These are phyloP conservation scores for Scedosporium aurantiacum DNA, from an alignment of 2,329 filamentous ascomycete species.

Conservation along the genomic window DNA sequence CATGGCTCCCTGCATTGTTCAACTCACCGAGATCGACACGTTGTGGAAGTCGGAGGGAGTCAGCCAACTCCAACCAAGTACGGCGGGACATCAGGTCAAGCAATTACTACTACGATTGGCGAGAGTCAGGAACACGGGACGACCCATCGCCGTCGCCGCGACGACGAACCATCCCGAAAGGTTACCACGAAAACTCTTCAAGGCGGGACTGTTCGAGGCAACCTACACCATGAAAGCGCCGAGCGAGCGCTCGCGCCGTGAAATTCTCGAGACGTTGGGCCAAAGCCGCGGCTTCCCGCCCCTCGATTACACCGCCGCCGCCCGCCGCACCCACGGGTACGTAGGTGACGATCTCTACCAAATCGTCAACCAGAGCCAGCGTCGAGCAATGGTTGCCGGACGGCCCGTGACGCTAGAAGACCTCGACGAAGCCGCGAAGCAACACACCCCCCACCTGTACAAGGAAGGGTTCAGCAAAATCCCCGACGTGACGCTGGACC, in stretches of 20 bases:
- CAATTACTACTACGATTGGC: constrained; percentile 5
- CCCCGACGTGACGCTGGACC: constrained; percentile 82
- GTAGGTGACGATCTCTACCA: constrained; percentile 80
- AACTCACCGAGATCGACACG: constrained; percentile 79
- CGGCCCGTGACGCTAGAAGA: constrained; percentile 28
- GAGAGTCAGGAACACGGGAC: constrained; percentile 3
- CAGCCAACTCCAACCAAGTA: constrained; percentile 59
- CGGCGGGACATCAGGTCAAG: constrained; percentile 19
- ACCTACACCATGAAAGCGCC: constrained; percentile 85
- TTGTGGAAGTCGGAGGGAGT: constrained; percentile 18
- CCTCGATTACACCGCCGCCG: constrained; percentile 63
- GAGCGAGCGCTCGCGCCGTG: constrained; percentile 62
- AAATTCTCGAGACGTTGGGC: constrained; percentile 67
- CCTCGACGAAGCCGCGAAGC: constrained; percentile 64
- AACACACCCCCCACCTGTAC: constrained; percentile 51
- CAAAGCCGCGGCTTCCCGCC: constrained; percentile 51
- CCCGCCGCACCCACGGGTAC: constrained; percentile 81
- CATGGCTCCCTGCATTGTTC: constrained; percentile 78
- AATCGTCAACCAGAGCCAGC: constrained; percentile 28
- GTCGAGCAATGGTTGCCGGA: neutral
- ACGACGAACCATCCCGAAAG: constrained; percentile 84
- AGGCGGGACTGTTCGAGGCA: constrained; percentile 66
- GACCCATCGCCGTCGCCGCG: constrained; percentile 74
- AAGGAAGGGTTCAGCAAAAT: constrained; percentile 92
- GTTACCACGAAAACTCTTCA: constrained; percentile 65